Base-by-base conservation (phyloP, 2,329 filamentous ascomycete genomes). In the Ophiognomonia clavigignenti-juglandacearum region DNA sequence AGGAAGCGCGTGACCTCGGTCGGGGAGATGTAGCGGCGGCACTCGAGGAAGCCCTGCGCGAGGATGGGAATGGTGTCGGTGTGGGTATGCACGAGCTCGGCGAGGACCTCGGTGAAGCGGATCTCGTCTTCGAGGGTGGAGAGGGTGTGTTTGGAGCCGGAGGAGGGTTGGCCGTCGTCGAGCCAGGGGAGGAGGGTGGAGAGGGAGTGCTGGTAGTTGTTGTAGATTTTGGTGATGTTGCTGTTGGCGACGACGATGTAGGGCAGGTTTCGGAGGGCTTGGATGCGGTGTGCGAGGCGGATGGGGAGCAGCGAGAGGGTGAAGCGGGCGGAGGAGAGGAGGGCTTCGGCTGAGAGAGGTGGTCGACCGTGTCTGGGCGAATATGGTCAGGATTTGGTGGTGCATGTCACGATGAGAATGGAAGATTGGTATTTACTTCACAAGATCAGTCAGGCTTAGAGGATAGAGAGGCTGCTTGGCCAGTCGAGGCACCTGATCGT, bases 221-320 rank as follows among this genome's bases (percentile, higher is more conserved):
- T 84, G 73, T 97, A 96, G 55, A 98, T 98, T 59, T 86, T 85
- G 22, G 85, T 87, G 57, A 98, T 90, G 63, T 96, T 89, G 1
- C 90, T 88, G 63, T 98, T 97, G n/a, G 92, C 91, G 22, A 98
- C 93, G 46, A 98, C 92, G 54, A 98, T 97, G 67, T 92, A 98
- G 0, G 93, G 93, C 8, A 98, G 80, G 63, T 95, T 96, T 54
- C 91, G 85, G 16, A 98, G 75, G 36, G 90, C 89, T 64, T 96
- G 88, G 54, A 98, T 95, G 47, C 93, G 88, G 64, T 95, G 89
- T 22, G 93, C 93, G 22, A 98, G 83, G 31, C 93, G 88, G 41
- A 93, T 87, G 13, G 93, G 93, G 9, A 97, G 83, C 44, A 96
- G 86, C 23, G 85, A 88, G 55, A 97, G 85, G 11, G 93, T 95